Percentiles rank a stretch among this genome's conserved stretches.
These are phyloP conservation scores for Eruca vesicaria DNA, from an alignment of 441 rosid species.

Conservation along the genomic window DNA sequence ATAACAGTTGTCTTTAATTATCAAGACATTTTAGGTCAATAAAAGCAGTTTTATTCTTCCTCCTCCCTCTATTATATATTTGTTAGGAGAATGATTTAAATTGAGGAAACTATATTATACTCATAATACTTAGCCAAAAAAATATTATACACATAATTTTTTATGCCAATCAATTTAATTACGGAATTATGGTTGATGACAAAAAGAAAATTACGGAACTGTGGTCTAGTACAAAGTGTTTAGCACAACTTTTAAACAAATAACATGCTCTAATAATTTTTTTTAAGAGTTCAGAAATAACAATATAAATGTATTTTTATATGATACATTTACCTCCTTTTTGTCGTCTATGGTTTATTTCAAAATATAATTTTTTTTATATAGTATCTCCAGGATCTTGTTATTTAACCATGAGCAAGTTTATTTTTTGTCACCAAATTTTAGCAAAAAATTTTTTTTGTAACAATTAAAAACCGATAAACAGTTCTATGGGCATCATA, in stretches of 20 bases:
- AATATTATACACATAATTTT: not conserved
- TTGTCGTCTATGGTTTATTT: too few relatives aligned
- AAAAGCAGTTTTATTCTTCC: not conserved
- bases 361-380: too few relatives aligned
- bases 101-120: not conserved
- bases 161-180: not conserved
- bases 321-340: too few relatives aligned
- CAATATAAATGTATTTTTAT: not conserved
- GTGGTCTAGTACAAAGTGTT: not conserved
- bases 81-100: not conserved
- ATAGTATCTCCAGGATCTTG: not conserved
- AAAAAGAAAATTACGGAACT: too few relatives aligned
- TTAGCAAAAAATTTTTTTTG: not conserved
- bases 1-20: not conserved
- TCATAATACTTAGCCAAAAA: too few relatives aligned
- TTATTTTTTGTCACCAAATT: too few relatives aligned
- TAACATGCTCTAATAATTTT: not conserved
- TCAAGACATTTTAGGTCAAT: constrained; percentile 4
- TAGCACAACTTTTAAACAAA: not conserved
- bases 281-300: not conserved
- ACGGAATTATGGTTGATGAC: too few relatives aligned
- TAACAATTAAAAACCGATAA: not conserved
- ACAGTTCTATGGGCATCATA: too few relatives aligned
- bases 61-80: not conserved
- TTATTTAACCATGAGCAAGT: not conserved